Evolutionary conservation across 352 stramenopile species (phyloP).

Genomic region (Blastocystis sp.): DNA sequence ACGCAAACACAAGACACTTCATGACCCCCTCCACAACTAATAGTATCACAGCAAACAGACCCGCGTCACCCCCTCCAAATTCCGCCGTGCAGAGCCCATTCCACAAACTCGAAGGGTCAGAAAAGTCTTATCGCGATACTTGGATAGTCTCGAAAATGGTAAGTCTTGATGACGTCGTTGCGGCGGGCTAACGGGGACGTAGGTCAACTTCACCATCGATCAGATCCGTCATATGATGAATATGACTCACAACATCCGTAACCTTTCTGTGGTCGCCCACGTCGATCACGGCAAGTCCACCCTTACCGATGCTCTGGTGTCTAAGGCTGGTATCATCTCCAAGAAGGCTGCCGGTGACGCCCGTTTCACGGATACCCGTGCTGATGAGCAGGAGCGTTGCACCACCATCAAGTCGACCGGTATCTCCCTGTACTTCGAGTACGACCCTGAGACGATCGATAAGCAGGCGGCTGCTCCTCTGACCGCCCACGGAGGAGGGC

Average conservation of each 20-base stretch:
- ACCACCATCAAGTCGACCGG: constrained; percentile 99
- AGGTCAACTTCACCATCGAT: constrained; percentile 99
- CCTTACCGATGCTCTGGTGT: constrained; percentile 94
- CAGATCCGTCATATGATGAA: constrained; percentile 92
- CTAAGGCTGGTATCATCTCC: constrained; percentile 97
- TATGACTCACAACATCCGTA: constrained; percentile 99
- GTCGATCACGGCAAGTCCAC: constrained; percentile 99
- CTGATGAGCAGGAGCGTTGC: constrained; percentile 96
- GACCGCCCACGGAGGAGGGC: not conserved
- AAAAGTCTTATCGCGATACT: constrained; percentile 2
- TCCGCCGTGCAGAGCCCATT: constrained; percentile 1
- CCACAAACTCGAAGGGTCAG: not conserved
- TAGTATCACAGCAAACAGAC: too few relatives aligned
- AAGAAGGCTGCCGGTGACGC: constrained; percentile 93
- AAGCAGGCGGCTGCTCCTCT: constrained; percentile 70
- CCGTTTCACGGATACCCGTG: constrained; percentile 97
- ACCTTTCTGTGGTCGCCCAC: constrained; percentile 99
- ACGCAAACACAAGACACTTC: too few relatives aligned
- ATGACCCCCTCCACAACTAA: too few relatives aligned
- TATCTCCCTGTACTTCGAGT: constrained; percentile 99
- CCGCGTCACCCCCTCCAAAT: not conserved
- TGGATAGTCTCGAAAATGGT: constrained; percentile 23
- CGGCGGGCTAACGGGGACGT: constrained; percentile 8
- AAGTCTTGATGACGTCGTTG: not conserved
- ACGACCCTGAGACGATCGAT: constrained; percentile 79